Percentiles rank a stretch among this genome's conserved stretches.
Conservation (phyloP, 768 basidiomycete genomes). For the Boletus bicolor region DNA sequence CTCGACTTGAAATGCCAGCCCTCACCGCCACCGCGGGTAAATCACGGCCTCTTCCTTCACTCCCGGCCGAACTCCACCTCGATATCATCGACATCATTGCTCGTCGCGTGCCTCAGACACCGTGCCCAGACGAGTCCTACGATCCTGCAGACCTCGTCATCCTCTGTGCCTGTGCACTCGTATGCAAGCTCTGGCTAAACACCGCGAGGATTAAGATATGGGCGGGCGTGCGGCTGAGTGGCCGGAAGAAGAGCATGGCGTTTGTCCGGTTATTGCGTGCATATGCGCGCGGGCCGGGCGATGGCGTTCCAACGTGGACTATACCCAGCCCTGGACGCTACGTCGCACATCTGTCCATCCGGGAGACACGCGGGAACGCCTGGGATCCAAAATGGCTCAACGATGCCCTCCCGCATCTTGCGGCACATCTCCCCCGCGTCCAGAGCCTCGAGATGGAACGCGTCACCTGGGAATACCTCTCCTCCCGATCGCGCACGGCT, state of each 20-base stretch:
- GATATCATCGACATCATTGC: conserved; percentile 28
- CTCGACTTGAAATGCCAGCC: not conserved
- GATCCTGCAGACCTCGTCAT: conserved; percentile 17
- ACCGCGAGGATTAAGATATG: conserved; percentile 25
- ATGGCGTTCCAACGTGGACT: conserved; percentile 32
- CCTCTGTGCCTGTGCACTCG: conserved; percentile 28
- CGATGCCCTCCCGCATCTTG: conserved; percentile 26
- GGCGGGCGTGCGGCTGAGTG: conserved; percentile 19
- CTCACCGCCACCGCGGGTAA: conserved; percentile 1
- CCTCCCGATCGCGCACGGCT: conserved; percentile 22
- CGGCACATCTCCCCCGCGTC: conserved; percentile 19
- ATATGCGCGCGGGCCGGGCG: conserved; percentile 10
- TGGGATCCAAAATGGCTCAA: conserved; percentile 36
- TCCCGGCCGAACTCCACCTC: conserved; percentile 32
- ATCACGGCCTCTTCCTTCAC: conserved; percentile 13
- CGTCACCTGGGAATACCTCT: conserved; percentile 33
- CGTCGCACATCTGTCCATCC: conserved; percentile 24
- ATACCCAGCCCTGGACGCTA: conserved; percentile 63
- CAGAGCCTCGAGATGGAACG: conserved; percentile 28
- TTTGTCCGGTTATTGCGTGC: conserved; percentile 18
- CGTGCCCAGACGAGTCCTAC: conserved; percentile 9
- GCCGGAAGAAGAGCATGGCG: conserved; percentile 18
- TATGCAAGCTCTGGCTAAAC: conserved; percentile 31
- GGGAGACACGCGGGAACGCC: conserved; percentile 28
- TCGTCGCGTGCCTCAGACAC: conserved; percentile 9